Percentiles rank a stretch among this genome's conserved stretches.
phyloP scores from a whole-genome alignment of 371 early-diverging fungal genomes.

The Zancudomyces culisetae region DNA sequence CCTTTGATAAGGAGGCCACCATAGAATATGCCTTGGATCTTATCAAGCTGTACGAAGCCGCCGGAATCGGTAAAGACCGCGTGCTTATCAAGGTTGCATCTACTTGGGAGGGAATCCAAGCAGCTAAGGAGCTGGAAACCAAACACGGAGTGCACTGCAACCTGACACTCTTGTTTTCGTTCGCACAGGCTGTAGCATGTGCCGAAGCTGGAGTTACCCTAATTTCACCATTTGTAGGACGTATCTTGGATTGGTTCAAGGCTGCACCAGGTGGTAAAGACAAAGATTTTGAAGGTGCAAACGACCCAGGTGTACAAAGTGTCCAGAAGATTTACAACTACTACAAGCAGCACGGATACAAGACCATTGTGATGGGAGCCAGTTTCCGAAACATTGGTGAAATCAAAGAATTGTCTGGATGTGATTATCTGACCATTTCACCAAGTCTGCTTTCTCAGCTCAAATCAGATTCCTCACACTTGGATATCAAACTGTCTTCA shows the following conservation, averaged over 20 bases:
- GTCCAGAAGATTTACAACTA: constrained; percentile 92
- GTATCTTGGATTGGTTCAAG: constrained; percentile 97
- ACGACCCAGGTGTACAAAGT: constrained; percentile 85
- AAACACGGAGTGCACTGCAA: constrained; percentile 91
- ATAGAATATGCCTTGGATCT: constrained; percentile 77
- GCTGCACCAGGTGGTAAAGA: constrained; percentile 62
- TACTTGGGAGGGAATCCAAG: constrained; percentile 97
- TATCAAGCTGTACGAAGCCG: constrained; percentile 76
- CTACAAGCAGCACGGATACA: constrained; percentile 91
- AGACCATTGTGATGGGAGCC: constrained; percentile 98
- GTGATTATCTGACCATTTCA: constrained; percentile 92
- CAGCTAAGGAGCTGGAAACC: constrained; percentile 78
- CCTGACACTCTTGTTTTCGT: constrained; percentile 89
- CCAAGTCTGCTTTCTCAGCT: constrained; percentile 70
- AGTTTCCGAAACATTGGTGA: constrained; percentile 94
- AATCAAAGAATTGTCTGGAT: constrained; percentile 88
- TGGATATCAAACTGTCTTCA: constrained; percentile 50
- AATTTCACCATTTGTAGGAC: constrained; percentile 96
- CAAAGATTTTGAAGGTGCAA: constrained; percentile 32
- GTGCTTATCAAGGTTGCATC: constrained; percentile 96
- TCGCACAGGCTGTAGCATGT: constrained; percentile 92
- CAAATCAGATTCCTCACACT: constrained; percentile 31
- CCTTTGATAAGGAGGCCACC: constrained; percentile 83
- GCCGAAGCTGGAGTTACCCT: constrained; percentile 92
- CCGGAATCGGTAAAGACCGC: constrained; percentile 67